These are phyloP conservation scores for Xylaria sp. DNA, from an alignment of 495 filamentous ascomycete species.

Conservation along the genomic window DNA sequence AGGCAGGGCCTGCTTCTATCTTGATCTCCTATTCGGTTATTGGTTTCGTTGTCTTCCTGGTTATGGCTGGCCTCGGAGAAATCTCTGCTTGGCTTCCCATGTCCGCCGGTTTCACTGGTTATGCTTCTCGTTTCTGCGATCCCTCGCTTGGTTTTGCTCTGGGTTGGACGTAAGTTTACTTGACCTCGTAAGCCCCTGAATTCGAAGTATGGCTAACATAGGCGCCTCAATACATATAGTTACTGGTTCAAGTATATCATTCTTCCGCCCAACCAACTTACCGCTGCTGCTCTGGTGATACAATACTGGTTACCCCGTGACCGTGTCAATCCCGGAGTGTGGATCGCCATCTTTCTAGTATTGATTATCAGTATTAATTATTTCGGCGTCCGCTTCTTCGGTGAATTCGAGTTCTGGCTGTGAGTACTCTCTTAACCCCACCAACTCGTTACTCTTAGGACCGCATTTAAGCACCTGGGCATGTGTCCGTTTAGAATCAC, in stretches of 20 bases:
- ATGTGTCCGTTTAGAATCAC: background rate
- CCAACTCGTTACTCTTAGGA: background rate
- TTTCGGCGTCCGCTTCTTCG: conserved; percentile 71
- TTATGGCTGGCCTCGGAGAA: conserved; percentile 61
- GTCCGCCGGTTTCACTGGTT: conserved; percentile 65
- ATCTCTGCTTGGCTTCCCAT: conserved; percentile 73
- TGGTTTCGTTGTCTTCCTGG: conserved; percentile 56
- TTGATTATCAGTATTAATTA: conserved; percentile 68
- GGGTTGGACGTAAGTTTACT: conserved; percentile 66
- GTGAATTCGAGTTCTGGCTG: conserved; percentile 86
- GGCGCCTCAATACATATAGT: conserved; percentile 52
- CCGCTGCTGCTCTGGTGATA: conserved; percentile 73
- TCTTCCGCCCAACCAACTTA: conserved; percentile 78
- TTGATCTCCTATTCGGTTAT: conserved; percentile 68
- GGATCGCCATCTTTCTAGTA: conserved; percentile 72
- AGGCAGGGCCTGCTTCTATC: conserved; percentile 73
- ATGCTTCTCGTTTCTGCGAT: conserved; percentile 78
- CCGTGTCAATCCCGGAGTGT: conserved; percentile 73
- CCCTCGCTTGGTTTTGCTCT: conserved; percentile 81
- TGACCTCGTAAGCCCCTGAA: background rate
- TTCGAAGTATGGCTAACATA: conserved; percentile 5
- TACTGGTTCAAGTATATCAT: conserved; percentile 72
- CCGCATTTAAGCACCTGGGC: background rate
- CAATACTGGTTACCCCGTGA: conserved; percentile 70
- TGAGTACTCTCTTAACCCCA: conserved; percentile 39